Base-by-base conservation (phyloP, 169 alveolate species). In the Plasmodium inui region DNA sequence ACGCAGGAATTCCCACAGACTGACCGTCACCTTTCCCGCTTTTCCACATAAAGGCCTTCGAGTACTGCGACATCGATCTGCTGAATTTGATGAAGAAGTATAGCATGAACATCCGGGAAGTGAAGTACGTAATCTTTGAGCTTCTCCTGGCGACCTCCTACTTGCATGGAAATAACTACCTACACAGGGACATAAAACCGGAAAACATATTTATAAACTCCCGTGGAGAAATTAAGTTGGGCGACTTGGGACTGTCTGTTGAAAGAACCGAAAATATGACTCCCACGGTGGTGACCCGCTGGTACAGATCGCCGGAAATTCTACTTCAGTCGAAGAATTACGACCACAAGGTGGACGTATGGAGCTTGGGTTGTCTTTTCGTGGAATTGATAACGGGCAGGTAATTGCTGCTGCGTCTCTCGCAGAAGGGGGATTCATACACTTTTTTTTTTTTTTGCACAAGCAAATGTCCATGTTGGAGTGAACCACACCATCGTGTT, bases 221-320 rank as follows among this genome's bases (percentile, higher is more conserved):
- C 12, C 57, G 92, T 26, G 97, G 97, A 1, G 88, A 82, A 74
- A 89, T 96, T 46, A 96, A 96, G 55, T 86, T 96, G 83, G 97
- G 97, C 10, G 97, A 96, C 90, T 89, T 96, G 61, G 96, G 97
- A 12, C 44, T 96, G 88, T 93, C 97, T 26, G 93, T 96, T 85
- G 95, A 94, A 46, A 95, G 89, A 74, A 74, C 72, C 37, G 86
- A 93, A 2, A 55, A 82, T 46, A 92, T 94, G 92, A 96, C 97
- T 14, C 96, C 96, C 37, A 93, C 96, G 32, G 97, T 95, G 37
- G 97, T 95, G 76, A 95, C 97, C 14, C 84, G 97, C 70, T 97
- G 98, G 98, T 97, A 97, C 95, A 83, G 98, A 82, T 96, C 98
- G 6, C 99, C 99, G 7, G 99, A 98, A 95, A 97, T 96, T 41